These are phyloP conservation scores for Corynascus novoguineensis DNA, from an alignment of 495 filamentous ascomycete genomes.

Conservation along the genomic window DNA sequence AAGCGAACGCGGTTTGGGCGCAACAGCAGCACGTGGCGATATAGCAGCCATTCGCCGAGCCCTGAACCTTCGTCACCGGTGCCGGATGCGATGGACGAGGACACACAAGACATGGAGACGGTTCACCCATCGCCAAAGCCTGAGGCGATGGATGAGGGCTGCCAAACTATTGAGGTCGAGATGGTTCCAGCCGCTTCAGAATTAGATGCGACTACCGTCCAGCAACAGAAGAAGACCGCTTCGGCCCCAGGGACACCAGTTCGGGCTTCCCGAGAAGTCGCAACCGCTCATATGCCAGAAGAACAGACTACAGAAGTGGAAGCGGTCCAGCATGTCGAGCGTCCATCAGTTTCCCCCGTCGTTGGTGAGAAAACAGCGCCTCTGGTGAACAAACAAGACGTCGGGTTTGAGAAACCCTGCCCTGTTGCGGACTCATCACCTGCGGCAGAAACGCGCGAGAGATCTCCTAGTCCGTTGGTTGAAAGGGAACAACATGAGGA, in stretches of 20 bases:
- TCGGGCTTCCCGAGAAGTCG: background rate
- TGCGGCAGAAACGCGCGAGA: background rate
- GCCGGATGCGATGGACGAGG: constrained; percentile 35
- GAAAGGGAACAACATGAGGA: background rate
- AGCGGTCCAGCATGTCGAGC: background rate
- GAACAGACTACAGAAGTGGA: no score
- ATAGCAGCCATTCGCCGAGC: constrained; percentile 60
- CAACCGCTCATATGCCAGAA: background rate
- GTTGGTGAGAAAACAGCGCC: background rate
- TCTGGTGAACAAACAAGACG: background rate
- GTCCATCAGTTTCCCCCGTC: no score
- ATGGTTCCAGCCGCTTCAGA: constrained; percentile 15
- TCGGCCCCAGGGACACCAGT: background rate
- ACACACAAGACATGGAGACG: constrained; percentile 4
- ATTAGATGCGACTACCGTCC: background rate
- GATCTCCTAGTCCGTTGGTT: no score
- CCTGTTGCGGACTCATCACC: background rate
- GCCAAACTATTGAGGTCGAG: constrained; percentile 43
- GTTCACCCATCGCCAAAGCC: constrained; percentile 21
- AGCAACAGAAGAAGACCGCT: background rate
- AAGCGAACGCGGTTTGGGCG: constrained; percentile 72
- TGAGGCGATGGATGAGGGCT: constrained; percentile 42
- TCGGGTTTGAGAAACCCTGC: background rate
- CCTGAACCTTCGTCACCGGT: constrained; percentile 45
- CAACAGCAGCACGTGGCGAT: constrained; percentile 62